Evolutionary conservation across 202 grass and related monocot species (phyloP).

Genomic region (Saccharum hybrid): DNA sequence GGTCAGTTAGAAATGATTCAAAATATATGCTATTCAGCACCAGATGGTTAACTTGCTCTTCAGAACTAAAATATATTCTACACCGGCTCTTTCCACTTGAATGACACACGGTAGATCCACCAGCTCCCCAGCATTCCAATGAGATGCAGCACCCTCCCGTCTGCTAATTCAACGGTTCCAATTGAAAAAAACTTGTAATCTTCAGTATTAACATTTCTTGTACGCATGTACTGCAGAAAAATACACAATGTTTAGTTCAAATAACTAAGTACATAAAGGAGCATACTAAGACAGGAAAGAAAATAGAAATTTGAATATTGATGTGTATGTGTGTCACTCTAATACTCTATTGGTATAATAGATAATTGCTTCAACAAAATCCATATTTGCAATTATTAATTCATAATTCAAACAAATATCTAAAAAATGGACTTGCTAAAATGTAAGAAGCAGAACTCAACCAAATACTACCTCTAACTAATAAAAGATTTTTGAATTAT

Average conservation of each 20-base stretch:
- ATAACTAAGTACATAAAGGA: not conserved
- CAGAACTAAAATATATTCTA: constrained; percentile 20
- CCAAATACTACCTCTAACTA: not conserved
- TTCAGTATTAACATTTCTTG: constrained; percentile 72
- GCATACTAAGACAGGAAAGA: constrained; percentile 8
- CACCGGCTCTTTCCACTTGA: constrained; percentile 31
- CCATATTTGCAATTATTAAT: not conserved
- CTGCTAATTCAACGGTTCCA: constrained; percentile 58
- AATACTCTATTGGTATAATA: not conserved
- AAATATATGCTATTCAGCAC: not conserved
- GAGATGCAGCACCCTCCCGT: constrained; percentile 63
- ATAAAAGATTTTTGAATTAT: not conserved
- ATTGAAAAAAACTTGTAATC: constrained; percentile 86
- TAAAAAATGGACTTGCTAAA: not conserved
- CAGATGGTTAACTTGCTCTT: constrained; percentile 20
- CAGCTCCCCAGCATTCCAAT: constrained; percentile 82
- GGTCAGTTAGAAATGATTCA: constrained; percentile 29
- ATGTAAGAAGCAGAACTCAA: not conserved
- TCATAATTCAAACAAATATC: not conserved
- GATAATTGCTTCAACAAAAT: constrained; percentile 2
- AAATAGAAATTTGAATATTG: constrained; percentile 14
- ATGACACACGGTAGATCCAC: constrained; percentile 66
- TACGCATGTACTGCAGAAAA: constrained; percentile 60
- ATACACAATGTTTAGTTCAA: constrained; percentile 31
- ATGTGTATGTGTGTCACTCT: not conserved